Evolutionary conservation across 495 filamentous ascomycete species (phyloP).

Genomic region (Hapsidospora chrysogenum): DNA sequence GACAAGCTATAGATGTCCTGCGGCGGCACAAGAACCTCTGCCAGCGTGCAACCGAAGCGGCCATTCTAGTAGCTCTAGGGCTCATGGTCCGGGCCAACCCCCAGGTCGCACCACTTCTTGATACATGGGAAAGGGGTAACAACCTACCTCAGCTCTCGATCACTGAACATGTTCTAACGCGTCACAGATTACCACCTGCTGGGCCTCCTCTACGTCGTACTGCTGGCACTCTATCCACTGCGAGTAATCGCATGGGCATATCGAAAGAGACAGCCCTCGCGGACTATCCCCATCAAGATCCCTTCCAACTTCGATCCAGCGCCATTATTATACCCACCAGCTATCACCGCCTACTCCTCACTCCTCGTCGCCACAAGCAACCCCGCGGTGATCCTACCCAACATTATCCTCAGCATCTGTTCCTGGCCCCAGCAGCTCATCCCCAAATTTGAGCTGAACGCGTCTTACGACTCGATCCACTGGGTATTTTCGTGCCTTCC

Average conservation of each 20-base stretch:
- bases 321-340: slow-evolving; percentile 69
- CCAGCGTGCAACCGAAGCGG: slow-evolving; percentile 23
- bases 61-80: slow-evolving; percentile 26
- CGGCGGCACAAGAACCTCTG: slow-evolving; percentile 26
- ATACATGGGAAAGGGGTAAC: slow-evolving; percentile 18
- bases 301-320: slow-evolving; percentile 77
- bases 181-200: slow-evolving; percentile 15
- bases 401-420: slow-evolving; percentile 64
- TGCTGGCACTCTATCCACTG: slow-evolving; percentile 28
- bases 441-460: slow-evolving; percentile 35
- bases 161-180: slow-evolving; percentile 6
- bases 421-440: slow-evolving; percentile 60
- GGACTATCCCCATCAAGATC: slow-evolving; percentile 28
- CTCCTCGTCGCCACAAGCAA: slow-evolving; percentile 49
- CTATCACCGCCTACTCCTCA: slow-evolving; percentile 63
- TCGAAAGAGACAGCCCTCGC: slow-evolving; percentile 14
- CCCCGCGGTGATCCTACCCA: slow-evolving; percentile 46
- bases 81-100: slow-evolving; percentile 15
- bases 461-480: slow-evolving; percentile 44
- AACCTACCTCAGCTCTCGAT: background rate
- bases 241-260: slow-evolving; percentile 26
- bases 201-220: slow-evolving; percentile 5
- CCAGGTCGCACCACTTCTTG: slow-evolving; percentile 16
- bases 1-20: slow-evolving; percentile 5
- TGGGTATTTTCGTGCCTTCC: slow-evolving; percentile 58